phyloP scores from a whole-genome alignment of 129 eudicot species.

The Tagetes erecta region DNA sequence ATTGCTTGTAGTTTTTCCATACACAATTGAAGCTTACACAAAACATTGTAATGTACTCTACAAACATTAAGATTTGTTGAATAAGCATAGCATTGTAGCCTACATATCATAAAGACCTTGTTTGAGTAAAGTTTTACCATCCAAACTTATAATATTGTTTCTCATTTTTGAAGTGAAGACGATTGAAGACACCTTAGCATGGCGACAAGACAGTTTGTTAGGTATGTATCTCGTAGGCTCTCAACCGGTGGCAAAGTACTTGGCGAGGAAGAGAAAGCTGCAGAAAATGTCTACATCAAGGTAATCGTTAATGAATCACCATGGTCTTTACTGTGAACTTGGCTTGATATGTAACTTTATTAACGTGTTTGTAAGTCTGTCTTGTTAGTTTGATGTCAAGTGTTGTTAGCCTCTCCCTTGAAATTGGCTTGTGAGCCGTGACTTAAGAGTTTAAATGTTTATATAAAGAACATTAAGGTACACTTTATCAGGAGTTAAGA shows the following conservation, averaged over 20 bases:
- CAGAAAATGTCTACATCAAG: constrained; percentile 91
- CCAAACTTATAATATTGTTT: constrained; percentile 7
- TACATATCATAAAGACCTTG: no score
- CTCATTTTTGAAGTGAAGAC: constrained; percentile 36
- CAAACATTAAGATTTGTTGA: not conserved
- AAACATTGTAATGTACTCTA: not conserved
- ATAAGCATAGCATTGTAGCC: constrained; percentile 6
- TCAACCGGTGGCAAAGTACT: constrained; percentile 75
- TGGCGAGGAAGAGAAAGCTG: constrained; percentile 96
- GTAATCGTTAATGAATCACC: constrained; percentile 29
- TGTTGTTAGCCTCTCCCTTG: not conserved
- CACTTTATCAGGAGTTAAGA: not conserved
- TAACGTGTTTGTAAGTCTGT: constrained; percentile 5
- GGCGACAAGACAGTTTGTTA: constrained; percentile 67
- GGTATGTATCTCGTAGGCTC: constrained; percentile 64
- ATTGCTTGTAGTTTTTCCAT: not conserved
- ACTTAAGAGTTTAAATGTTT: not conserved
- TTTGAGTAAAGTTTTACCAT: not conserved
- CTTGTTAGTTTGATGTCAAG: not conserved
- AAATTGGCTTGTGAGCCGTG: not conserved
- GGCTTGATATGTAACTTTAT: constrained; percentile 11
- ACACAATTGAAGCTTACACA: not conserved
- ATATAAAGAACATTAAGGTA: not conserved
- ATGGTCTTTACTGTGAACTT: not conserved
- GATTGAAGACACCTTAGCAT: constrained; percentile 33